Base-by-base conservation (phyloP, 495 filamentous ascomycete species). In the Penicillium alfredii region DNA sequence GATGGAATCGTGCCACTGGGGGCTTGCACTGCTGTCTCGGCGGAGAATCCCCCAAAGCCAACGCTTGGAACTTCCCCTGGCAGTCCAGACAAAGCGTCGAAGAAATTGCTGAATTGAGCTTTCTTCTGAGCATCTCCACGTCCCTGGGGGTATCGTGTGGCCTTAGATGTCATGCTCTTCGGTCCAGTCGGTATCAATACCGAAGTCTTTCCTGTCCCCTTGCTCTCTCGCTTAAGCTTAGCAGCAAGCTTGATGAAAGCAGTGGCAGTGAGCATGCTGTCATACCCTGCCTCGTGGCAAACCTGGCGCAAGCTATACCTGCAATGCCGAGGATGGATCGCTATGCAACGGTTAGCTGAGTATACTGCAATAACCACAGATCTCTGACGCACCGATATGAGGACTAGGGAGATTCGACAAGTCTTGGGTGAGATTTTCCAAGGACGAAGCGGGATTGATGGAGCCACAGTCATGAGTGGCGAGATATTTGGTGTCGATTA, bases 401-500 rank as follows among this genome's bases (percentile, higher is more conserved):
- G 78, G 78, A 6, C 39, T 36, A 12, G 45, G 29, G 20, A 72
- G 55, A 3, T 42, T 38, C 8, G 51, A 38, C 15, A 78, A 51
- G 24, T 51, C 58, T 14, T 60, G 42, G 33, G 71, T 64, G 26
- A 80, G 60, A 12, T 72, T 61, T 21, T 71, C 58, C 21, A 84
- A 48, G 10, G 73, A 73, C 2, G 73, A 64, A 12, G 47, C 55
- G 35, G 70, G 63, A 8, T 76, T 69, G 10, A 66, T 69, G 14
- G 65, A 66, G 25, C 71, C 66, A 51, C 66, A 64, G 49, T 68
- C 63, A 40, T 74, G 65, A 4, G 77, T 80, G 12, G 76, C 73
- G 35, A 94, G 68, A 42, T 80, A 88, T 48, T 90, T 90, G 0
- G 86, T 90, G 47, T 93, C 87, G 4, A 88, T 60, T 10, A 92